A percentile compares a stretch with the other conserved stretches of the same genome.
Conservation (phyloP, 2,329 filamentous ascomycete genomes). For the Aspergillus amoenus region DNA sequence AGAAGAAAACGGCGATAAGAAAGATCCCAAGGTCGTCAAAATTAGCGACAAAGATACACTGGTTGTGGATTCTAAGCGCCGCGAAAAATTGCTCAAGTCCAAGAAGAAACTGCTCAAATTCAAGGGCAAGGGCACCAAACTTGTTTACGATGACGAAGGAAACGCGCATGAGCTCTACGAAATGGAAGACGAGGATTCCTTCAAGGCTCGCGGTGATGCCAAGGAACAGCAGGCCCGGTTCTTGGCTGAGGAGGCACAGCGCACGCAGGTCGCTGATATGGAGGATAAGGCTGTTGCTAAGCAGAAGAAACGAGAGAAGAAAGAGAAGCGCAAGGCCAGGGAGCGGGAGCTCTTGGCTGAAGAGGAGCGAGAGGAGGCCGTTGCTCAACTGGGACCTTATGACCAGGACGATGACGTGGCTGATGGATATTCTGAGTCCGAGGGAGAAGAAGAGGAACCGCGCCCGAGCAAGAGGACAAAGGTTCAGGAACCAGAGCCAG, state of each 20-base stretch:
- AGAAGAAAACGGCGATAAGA: conserved; percentile 28
- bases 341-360: conserved; percentile 36
- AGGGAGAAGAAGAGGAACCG: conserved; percentile 24
- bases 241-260: conserved; percentile 70
- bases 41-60: conserved; percentile 68
- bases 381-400: conserved; percentile 34
- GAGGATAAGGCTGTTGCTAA: conserved; percentile 79
- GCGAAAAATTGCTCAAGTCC: conserved; percentile 89
- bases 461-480: conserved; percentile 42
- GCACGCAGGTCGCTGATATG: conserved; percentile 72
- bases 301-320: conserved; percentile 62
- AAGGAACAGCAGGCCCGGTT: conserved; percentile 76
- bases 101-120: conserved; percentile 93
- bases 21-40: conserved; percentile 40
- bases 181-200: conserved; percentile 80
- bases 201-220: conserved; percentile 70
- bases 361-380: conserved; percentile 27
- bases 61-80: conserved; percentile 88
- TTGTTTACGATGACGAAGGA: conserved; percentile 91
- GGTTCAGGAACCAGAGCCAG: conserved; percentile 32
- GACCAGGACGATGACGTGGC: conserved; percentile 21
- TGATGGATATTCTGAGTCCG: conserved; percentile 19
- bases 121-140: conserved; percentile 79
- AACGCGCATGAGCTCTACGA: conserved; percentile 83
- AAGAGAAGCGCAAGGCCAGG: conserved; percentile 45